Base-by-base conservation (phyloP, 768 basidiomycete species). In the Lactifluus subvellereus region DNA sequence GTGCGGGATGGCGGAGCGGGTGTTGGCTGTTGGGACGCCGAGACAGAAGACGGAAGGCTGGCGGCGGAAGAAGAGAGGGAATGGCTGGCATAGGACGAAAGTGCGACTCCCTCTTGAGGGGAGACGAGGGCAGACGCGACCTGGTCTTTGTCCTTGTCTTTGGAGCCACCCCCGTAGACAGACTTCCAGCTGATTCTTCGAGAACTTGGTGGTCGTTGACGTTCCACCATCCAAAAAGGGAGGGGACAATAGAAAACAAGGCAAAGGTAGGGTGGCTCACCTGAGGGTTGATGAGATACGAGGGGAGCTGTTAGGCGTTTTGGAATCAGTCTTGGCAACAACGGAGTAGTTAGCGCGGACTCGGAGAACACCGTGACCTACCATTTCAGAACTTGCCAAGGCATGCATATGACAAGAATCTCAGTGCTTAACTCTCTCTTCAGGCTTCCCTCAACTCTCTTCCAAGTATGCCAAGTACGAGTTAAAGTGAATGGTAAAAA, bases 31-130 rank as follows among this genome's bases (percentile, higher is more conserved):
- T 60, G 47, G 20, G 66, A 55, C 10, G 63, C 50, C 33, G 62
- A 66, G 37, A 68, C 51, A 42, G 68, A 63, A 20, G 69, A 66
- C 18, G 67, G 65, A 9, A 71, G 61, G 13, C 66, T 65, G 42
- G 69, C 54, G 27, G 56, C 59, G 43, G 66, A 61, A n/a, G 67
- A 64, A 45, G 67, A 59, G 62, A 59, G 50, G 37, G 69, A 68
- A 40, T 56, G 67, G 66, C 58, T 64, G 11, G 68, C 67, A 60
- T 73, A 72, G 16, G 71, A 69, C 49, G 47, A 13, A 30, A 72
- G 70, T 62, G 71, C 70, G 33, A 71, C 70, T 56, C 74, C 74
- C 63, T 75, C 74, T 61, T 69, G 68, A 10, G 74, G 72, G 14
- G 72, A 60, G 49, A 67, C 69, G 3, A 75, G 69, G 35, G 55